Evolutionary conservation across 148 eudicot species (phyloP).

Genomic region (Rhododendron griersonianum): DNA sequence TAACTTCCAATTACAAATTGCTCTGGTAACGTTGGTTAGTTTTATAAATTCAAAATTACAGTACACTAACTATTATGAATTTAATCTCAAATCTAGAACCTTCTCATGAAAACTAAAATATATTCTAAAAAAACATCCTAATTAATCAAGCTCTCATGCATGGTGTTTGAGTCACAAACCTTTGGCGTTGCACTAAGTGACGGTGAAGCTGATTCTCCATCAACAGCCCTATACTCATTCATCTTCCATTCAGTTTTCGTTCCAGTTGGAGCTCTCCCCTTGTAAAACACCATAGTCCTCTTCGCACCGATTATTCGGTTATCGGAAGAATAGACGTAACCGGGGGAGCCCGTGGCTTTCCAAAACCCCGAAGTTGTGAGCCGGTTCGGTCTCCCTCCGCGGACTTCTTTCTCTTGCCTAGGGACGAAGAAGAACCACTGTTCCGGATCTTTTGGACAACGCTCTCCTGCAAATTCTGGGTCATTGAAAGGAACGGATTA

Average conservation of each 20-base stretch:
- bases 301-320: slow-evolving; percentile 44
- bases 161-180: not conserved
- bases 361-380: slow-evolving; percentile 56
- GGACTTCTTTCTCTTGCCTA: slow-evolving; percentile 40
- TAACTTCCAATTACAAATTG: too few species aligned
- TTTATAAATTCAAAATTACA: too few species aligned
- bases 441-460: slow-evolving; percentile 34
- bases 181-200: not conserved
- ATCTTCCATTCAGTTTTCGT: slow-evolving; percentile 63
- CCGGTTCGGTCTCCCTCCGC: slow-evolving; percentile 64
- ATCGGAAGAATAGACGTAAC: slow-evolving; percentile 35
- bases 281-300: slow-evolving; percentile 70
- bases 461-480: slow-evolving; percentile 42
- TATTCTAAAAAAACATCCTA: too few species aligned
- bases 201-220: slow-evolving; percentile 5
- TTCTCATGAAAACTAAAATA: too few species aligned
- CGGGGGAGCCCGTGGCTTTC: slow-evolving; percentile 72
- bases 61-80: too few species aligned
- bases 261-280: slow-evolving; percentile 51
- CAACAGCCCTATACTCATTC: slow-evolving; percentile 55
- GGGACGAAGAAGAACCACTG: slow-evolving; percentile 73
- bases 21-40: too few species aligned
- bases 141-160: not conserved
- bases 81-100: too few species aligned
- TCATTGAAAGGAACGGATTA: not conserved